phyloP scores from a whole-genome alignment of 176 grass and related monocot species.

The Urochloa ruziziensis region DNA sequence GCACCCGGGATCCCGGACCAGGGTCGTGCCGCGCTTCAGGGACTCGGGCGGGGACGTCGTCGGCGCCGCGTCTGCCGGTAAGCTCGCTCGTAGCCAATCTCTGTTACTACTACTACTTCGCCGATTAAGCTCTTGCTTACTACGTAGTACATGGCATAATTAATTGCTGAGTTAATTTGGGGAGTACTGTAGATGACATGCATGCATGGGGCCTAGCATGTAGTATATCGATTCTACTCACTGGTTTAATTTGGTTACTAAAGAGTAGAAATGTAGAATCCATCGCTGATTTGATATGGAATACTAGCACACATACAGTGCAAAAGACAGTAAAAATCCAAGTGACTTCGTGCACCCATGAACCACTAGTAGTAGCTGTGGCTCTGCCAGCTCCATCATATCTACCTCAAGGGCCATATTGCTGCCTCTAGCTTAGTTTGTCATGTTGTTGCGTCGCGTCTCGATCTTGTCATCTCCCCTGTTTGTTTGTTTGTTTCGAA shows the following conservation, averaged over 20 bases:
- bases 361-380: neutral
- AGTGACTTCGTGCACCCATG: neutral
- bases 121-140: too few species aligned
- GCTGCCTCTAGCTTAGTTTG: neutral
- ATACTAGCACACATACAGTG: neutral
- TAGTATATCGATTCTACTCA: too few species aligned
- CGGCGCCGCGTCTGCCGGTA: constrained; percentile 57
- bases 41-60: constrained; percentile 46
- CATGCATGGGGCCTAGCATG: too few species aligned
- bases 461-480: neutral
- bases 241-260: neutral
- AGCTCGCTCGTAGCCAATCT: neutral
- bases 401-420: neutral
- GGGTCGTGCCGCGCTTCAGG: constrained; percentile 35
- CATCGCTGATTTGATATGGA: neutral
- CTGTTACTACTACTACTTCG: too few species aligned
- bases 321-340: neutral
- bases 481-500: too few species aligned
- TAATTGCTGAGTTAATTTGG: too few species aligned
- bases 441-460: neutral
- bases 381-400: neutral
- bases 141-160: too few species aligned
- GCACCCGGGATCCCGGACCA: constrained; percentile 13
- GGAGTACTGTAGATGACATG: too few species aligned
- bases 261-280: too few species aligned